Percentiles rank a stretch among this genome's conserved stretches.
Evolutionary conservation across 83 land plant species (phyloP).

Genomic region (Diphasiastrum complanatum): DNA sequence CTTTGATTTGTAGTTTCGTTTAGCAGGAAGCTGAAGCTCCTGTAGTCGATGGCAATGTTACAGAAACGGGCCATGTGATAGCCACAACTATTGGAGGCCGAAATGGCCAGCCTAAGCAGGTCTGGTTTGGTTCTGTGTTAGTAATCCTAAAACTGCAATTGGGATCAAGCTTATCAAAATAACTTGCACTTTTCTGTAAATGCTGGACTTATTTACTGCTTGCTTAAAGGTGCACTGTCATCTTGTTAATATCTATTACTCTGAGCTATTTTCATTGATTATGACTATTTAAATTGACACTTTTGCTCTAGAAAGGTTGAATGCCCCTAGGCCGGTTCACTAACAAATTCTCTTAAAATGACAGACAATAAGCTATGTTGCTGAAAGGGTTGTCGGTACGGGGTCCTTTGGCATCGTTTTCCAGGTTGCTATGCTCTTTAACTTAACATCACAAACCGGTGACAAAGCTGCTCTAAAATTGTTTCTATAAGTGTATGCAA

Average conservation of each 20-base stretch:
- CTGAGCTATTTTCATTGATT: too few species aligned
- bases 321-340: too few species aligned
- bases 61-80: slow-evolving; percentile 1
- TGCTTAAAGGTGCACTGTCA: too few species aligned
- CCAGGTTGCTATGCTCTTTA: slow-evolving; percentile 35
- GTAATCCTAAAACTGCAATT: neutral
- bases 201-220: too few species aligned
- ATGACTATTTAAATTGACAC: too few species aligned
- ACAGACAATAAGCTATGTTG: slow-evolving; percentile 57
- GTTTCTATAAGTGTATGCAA: neutral
- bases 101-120: slow-evolving; percentile 2
- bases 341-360: too few species aligned
- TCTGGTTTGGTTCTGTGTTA: neutral
- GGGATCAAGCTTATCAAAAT: neutral
- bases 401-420: slow-evolving; percentile 71
- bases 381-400: slow-evolving; percentile 67
- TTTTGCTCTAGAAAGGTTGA: too few species aligned
- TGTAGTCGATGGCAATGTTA: neutral
- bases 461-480: neutral
- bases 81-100: neutral
- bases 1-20: neutral
- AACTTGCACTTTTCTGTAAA: neutral
- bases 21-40: neutral
- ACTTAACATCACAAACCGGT: neutral
- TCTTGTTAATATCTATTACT: too few species aligned